These are phyloP conservation scores for Cercospora nicotianae DNA, from an alignment of 2,329 filamentous ascomycete genomes.

Conservation along the genomic window DNA sequence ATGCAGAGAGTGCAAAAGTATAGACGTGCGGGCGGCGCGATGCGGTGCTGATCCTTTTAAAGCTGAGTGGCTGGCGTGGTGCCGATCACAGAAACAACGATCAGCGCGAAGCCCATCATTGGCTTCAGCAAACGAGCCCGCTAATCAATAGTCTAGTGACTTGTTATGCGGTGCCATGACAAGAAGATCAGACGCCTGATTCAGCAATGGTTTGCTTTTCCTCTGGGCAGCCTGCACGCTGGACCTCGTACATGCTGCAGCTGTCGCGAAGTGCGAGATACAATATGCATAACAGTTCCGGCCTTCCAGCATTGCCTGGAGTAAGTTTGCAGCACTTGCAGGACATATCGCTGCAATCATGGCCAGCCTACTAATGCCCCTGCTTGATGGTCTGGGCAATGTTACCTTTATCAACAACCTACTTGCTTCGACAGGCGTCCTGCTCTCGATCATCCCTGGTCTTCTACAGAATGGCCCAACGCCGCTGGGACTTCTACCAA, in stretches of 20 bases:
- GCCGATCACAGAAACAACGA: neutral
- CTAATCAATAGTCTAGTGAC: neutral
- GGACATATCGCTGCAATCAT: neutral
- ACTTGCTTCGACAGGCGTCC: conserved; percentile 20
- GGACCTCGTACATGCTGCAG: neutral
- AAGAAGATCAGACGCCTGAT: neutral
- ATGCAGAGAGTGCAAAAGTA: neutral
- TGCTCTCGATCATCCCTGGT: conserved; percentile 19
- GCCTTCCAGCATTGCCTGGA: neutral
- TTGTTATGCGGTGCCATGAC: neutral
- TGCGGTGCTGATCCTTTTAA: neutral
- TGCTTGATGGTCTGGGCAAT: conserved; percentile 21
- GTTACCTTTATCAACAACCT: conserved; percentile 26
- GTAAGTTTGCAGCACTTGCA: neutral
- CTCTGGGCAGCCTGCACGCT: neutral
- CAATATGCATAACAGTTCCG: neutral
- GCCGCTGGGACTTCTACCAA: conserved; percentile 12
- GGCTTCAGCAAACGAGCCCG: neutral
- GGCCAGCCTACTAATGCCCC: conserved; percentile 14
- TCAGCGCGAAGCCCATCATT: neutral
- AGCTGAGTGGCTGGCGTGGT: neutral
- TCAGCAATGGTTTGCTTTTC: neutral
- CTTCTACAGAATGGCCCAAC: neutral
- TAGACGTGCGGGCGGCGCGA: neutral
- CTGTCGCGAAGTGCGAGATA: neutral